phyloP scores from a whole-genome alignment of 2,329 filamentous ascomycete genomes.

The Fusarium napiforme region DNA sequence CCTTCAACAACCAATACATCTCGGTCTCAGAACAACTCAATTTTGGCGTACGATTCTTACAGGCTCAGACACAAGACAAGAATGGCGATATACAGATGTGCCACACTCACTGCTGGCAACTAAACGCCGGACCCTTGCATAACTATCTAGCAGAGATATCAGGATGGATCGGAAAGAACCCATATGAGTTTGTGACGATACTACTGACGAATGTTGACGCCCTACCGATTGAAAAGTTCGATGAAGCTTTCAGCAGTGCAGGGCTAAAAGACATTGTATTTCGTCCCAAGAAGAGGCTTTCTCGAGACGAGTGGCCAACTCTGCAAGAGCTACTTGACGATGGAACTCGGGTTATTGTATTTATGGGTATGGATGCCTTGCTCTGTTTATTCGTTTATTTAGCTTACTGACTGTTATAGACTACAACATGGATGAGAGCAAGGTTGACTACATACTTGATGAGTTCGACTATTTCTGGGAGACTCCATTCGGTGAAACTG shows the following conservation, averaged over 20 bases:
- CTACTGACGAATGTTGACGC: slow-evolving; percentile 71
- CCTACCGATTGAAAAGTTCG: slow-evolving; percentile 66
- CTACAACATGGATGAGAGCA: slow-evolving; percentile 61
- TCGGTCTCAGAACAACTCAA: slow-evolving; percentile 67
- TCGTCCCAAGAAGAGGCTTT: slow-evolving; percentile 55
- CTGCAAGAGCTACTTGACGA: slow-evolving; percentile 71
- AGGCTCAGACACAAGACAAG: slow-evolving; percentile 70
- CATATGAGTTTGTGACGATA: slow-evolving; percentile 70
- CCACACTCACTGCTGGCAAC: slow-evolving; percentile 70
- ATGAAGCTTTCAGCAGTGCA: slow-evolving; percentile 63
- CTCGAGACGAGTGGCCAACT: slow-evolving; percentile 73
- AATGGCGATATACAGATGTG: slow-evolving; percentile 67
- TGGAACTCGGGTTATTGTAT: slow-evolving; percentile 73
- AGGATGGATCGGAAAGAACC: slow-evolving; percentile 67
- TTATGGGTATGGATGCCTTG: slow-evolving; percentile 65
- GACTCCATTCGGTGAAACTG: slow-evolving; percentile 73
- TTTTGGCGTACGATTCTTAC: slow-evolving; percentile 71
- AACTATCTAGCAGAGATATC: slow-evolving; percentile 68
- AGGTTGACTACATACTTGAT: slow-evolving; percentile 71
- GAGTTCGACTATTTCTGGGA: slow-evolving; percentile 77
- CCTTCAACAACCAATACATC: slow-evolving; percentile 69
- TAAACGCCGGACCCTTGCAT: slow-evolving; percentile 68
- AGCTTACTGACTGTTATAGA: slow-evolving; percentile 57
- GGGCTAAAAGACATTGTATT: slow-evolving; percentile 69
- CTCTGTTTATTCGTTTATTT: neutral